Conservation (phyloP, 2,329 filamentous ascomycete genomes). For the Metarhizium robertsii region DNA sequence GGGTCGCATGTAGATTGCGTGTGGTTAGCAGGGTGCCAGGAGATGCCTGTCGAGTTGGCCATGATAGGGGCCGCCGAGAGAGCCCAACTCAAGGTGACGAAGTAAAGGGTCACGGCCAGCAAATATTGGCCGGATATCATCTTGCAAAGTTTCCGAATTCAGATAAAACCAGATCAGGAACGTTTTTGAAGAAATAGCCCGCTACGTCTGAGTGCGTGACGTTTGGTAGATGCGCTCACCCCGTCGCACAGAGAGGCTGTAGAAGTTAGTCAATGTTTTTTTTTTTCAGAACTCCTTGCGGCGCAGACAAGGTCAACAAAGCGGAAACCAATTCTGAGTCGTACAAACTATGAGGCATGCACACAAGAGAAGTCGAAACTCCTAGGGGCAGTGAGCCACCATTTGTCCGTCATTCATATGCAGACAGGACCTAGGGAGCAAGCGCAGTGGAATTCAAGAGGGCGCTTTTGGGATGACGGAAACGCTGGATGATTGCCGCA, state of each 20-base stretch:
- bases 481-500: neutral
- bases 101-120: neutral
- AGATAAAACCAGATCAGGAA: neutral
- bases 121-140: neutral
- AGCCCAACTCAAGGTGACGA: neutral
- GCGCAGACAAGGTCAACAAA: no score
- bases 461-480: neutral
- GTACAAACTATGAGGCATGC: neutral
- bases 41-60: slow-evolving; percentile 11
- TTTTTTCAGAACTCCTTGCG: no score
- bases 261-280: neutral
- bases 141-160: neutral
- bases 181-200: neutral
- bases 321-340: neutral
- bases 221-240: neutral
- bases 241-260: neutral
- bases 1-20: slow-evolving; percentile 18
- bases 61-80: neutral
- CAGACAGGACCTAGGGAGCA: neutral
- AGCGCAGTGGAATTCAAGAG: neutral
- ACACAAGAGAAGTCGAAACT: neutral
- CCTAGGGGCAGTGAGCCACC: no score
- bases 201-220: neutral
- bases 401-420: no score
- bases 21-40: slow-evolving; percentile 15